A percentile compares a stretch with the other conserved stretches of the same genome.
These are phyloP conservation scores for Malassezia obtusa DNA, from an alignment of 1,284 basidiomycete species.

Conservation along the genomic window DNA sequence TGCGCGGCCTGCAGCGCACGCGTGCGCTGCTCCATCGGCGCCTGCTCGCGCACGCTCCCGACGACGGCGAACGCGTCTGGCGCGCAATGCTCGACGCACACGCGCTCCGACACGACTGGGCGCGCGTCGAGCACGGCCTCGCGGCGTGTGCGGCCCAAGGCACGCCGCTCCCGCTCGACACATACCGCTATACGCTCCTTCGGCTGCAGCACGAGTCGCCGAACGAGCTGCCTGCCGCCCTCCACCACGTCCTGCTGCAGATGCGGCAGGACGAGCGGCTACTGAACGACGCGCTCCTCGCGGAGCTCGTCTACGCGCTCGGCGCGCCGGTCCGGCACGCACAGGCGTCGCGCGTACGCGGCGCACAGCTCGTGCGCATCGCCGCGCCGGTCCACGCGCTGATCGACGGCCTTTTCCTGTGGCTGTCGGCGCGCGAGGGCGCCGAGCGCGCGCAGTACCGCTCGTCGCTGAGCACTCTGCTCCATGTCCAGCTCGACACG, in stretches of 20 bases:
- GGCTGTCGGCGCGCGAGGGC: background rate
- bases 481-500: constrained; percentile 5
- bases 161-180: background rate
- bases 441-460: background rate
- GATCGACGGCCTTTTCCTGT: background rate
- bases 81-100: constrained; percentile 12
- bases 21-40: constrained; percentile 1
- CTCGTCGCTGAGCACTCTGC: background rate
- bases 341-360: background rate
- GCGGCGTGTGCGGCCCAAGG: background rate
- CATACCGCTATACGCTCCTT: constrained; percentile 4
- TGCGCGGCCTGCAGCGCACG: constrained; percentile 1
- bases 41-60: background rate
- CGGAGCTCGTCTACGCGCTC: constrained; percentile 5
- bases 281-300: constrained; percentile 8
- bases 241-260: background rate
- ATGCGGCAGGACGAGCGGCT: constrained; percentile 7
- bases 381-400: background rate
- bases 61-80: background rate
- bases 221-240: background rate
- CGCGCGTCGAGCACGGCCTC: constrained; percentile 6
- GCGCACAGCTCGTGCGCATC: background rate
- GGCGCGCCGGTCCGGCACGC: constrained; percentile 3
- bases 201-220: constrained; percentile 2
- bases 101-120: constrained; percentile 6